Evolutionary conservation across 1,139 yeast species (phyloP), one percentile per base, ranked within the genome.

Genomic region (Candida labiduridarum): DNA sequence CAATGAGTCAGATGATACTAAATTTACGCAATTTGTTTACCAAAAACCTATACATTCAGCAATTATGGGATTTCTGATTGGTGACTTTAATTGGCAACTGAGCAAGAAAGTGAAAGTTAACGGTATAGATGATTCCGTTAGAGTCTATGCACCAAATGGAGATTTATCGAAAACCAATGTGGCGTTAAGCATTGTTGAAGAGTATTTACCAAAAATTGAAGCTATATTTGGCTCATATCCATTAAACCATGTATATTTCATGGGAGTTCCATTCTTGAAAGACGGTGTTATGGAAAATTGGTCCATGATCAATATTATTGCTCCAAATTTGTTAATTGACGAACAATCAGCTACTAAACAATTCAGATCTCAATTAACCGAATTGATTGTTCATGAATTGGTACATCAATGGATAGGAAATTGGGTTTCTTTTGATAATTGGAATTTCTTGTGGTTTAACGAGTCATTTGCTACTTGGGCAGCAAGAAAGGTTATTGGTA

Each of bases 231-330:
- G 62, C 12, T 55, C 61, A 1, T 86, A 74, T 58, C 92, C 92
- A 1, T 68, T 85, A 55, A 67, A 72, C 5, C 87, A 87, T 57
- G 65, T 87, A 39, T 94, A 87, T 60, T 68, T 87, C 44, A 79
- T 84, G 2, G 80, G 87, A 1, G 64, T 87, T 12, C 94, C 94
- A 6, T 85, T 83, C 58, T 72, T 87, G 52, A 75, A 83, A 33
- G 92, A 87, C 63, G 87, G 89, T 52, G 94, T 89, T 4, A 87
- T 86, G 85, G 95, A 87, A 62, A 86, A 87, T 61, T 84, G 87
- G 82, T 88, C 89, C 3, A 68, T 85, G 68, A 75, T 87, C 33
- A 79, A 86, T 2, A 74, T 85, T 8, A 77, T 84, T 51, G 76
- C 80, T 45, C 56, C 60, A 22, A 84, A 81, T 54, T 60, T 84